These are phyloP conservation scores for Termitomyces sp. DNA, from an alignment of 768 basidiomycete species.

Conservation along the genomic window DNA sequence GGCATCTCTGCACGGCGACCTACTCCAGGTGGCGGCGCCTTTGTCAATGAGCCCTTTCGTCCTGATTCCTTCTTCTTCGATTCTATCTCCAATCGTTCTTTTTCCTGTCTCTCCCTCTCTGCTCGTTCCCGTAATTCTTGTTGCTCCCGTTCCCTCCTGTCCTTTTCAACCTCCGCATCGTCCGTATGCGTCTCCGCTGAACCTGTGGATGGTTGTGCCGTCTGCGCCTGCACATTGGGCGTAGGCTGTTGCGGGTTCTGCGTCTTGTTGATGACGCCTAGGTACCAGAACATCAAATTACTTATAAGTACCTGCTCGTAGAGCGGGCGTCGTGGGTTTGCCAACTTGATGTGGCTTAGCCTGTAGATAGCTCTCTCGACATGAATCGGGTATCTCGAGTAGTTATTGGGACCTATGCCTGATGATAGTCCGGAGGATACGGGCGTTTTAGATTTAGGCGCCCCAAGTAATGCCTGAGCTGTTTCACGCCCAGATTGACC, in stretches of 20 bases:
- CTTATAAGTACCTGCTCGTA: slow-evolving; percentile 96
- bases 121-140: slow-evolving; percentile 37
- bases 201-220: slow-evolving; percentile 17
- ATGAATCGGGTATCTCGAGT: slow-evolving; percentile 92
- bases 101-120: slow-evolving; percentile 35
- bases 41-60: slow-evolving; percentile 61
- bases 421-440: slow-evolving; percentile 50
- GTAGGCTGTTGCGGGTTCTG: slow-evolving; percentile 44
- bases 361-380: slow-evolving; percentile 98
- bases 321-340: slow-evolving; percentile 91
- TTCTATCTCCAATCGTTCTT: slow-evolving; percentile 40
- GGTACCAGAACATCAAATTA: slow-evolving; percentile 99
- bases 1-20: slow-evolving; percentile 80
- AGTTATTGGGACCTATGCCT: slow-evolving; percentile 37
- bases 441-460: slow-evolving; percentile 73
- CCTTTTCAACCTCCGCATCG: slow-evolving; percentile 34
- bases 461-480: slow-evolving; percentile 80
- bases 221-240: slow-evolving; percentile 23
- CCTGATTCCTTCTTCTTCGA: slow-evolving; percentile 52
- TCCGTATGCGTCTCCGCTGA: slow-evolving; percentile 26
- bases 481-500: slow-evolving; percentile 72
- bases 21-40: slow-evolving; percentile 40
- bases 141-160: slow-evolving; percentile 28
- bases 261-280: slow-evolving; percentile 94
- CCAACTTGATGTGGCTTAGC: slow-evolving; percentile 96